Conservation (phyloP, 257 asterid genomes). For the Solanum ossicruentum region DNA sequence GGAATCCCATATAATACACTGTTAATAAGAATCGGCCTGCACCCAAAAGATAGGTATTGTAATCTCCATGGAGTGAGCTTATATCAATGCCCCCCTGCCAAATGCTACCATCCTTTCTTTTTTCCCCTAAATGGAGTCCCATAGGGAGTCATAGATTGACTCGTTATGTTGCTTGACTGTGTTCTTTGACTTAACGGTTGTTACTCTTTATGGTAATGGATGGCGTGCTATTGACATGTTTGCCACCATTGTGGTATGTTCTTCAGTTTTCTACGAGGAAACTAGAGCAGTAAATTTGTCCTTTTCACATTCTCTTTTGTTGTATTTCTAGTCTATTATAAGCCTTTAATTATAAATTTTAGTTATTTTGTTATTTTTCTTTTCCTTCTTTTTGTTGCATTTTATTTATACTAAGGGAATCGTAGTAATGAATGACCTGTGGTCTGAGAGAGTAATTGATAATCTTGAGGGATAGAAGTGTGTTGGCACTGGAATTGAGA, state of each 20-base stretch:
- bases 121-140: not conserved
- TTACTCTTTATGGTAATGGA: not conserved
- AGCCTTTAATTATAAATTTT: not conserved
- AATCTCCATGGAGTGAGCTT: not conserved
- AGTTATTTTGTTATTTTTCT: too few species aligned
- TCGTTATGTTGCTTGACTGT: not conserved
- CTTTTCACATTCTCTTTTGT: not conserved
- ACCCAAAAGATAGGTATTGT: not conserved
- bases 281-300: not conserved
- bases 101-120: not conserved
- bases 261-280: not conserved
- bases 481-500: not conserved
- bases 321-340: not conserved
- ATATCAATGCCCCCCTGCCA: not conserved
- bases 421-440: not conserved
- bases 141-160: not conserved
- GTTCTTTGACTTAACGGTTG: not conserved
- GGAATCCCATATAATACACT: not conserved
- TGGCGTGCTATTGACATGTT: not conserved
- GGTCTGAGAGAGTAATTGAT: not conserved
- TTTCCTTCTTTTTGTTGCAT: not conserved
- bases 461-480: not conserved
- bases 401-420: not conserved
- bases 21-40: not conserved
- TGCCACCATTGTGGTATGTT: not conserved